A percentile compares a stretch with the other conserved stretches of the same genome.
Conservation (phyloP, 179 eudicot species). For the Silene coronaria region DNA sequence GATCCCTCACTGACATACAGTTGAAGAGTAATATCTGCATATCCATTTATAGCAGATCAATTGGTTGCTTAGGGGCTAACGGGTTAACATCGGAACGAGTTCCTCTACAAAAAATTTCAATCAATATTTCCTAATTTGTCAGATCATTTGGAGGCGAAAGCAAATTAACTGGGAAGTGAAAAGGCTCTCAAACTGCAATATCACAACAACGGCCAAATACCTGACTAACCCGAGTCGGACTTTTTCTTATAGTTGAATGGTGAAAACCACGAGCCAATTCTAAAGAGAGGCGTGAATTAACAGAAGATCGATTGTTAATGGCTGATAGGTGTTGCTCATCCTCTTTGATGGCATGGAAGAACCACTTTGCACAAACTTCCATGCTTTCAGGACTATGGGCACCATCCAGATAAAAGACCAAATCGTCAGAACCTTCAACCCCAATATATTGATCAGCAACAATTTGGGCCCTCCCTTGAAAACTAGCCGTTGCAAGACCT, state of each 20-base stretch:
- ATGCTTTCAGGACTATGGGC: conserved; percentile 99
- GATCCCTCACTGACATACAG: conserved; percentile 98
- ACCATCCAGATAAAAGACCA: conserved; percentile 90
- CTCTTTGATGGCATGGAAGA: conserved; percentile 54
- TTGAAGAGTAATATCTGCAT: conserved; percentile 93
- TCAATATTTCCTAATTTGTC: neutral
- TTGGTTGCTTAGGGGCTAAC: too few species aligned
- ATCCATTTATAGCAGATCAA: conserved; percentile 12
- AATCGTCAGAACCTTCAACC: conserved; percentile 53
- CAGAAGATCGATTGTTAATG: conserved; percentile 24
- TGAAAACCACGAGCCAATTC: conserved; percentile 32
- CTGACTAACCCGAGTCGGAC: conserved; percentile 38
- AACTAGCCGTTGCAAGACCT: conserved; percentile 70
- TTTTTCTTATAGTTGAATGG: conserved; percentile 31
- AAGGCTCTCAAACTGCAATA: neutral
- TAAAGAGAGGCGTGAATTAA: conserved; percentile 26
- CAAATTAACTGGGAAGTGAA: neutral
- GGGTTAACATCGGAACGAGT: too few species aligned
- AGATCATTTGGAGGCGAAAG: conserved; percentile 6
- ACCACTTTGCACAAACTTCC: conserved; percentile 97
- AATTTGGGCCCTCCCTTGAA: conserved; percentile 93
- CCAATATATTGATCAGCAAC: conserved; percentile 53
- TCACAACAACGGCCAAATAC: neutral
- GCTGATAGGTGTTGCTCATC: conserved; percentile 30
- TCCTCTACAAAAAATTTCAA: neutral